Conservation (phyloP, 2,329 filamentous ascomycete species). For the Monosporascus cannonballus region DNA sequence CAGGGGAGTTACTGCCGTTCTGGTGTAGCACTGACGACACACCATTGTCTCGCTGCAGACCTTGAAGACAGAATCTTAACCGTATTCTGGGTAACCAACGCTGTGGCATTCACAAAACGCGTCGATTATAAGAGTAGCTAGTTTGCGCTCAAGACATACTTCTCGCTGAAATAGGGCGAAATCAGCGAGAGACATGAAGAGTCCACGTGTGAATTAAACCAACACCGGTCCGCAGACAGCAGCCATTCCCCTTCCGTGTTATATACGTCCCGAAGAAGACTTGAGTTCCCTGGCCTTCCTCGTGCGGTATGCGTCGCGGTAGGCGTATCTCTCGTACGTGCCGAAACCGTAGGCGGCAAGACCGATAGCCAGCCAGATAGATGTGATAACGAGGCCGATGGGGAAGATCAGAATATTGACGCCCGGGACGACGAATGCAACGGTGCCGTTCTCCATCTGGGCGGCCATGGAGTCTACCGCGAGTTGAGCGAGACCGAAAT, state of each 20-base stretch:
- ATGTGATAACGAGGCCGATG: conserved; percentile 60
- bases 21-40: too few relatives aligned
- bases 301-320: conserved; percentile 56
- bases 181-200: background rate
- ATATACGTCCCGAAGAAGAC: conserved; percentile 1
- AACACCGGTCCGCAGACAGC: too few relatives aligned
- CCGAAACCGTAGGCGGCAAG: conserved; percentile 55
- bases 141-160: too few relatives aligned
- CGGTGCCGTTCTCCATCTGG: conserved; percentile 42
- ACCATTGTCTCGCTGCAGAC: too few relatives aligned
- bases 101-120: too few relatives aligned
- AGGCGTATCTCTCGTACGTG: conserved; percentile 60
- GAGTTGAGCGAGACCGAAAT: conserved; percentile 40
- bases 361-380: conserved; percentile 55
- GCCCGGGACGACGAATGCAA: conserved; percentile 65
- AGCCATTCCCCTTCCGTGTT: background rate
- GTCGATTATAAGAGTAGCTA: too few relatives aligned
- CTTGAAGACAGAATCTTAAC: too few relatives aligned
- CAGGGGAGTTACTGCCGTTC: too few relatives aligned
- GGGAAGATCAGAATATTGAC: conserved; percentile 64
- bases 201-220: too few relatives aligned
- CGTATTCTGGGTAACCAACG: too few relatives aligned
- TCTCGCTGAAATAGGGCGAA: too few relatives aligned
- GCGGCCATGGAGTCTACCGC: conserved; percentile 42
- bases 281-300: conserved; percentile 39